Base-by-base conservation (phyloP, 768 basidiomycete genomes). In the Pleurotus salmoneostramineus region DNA sequence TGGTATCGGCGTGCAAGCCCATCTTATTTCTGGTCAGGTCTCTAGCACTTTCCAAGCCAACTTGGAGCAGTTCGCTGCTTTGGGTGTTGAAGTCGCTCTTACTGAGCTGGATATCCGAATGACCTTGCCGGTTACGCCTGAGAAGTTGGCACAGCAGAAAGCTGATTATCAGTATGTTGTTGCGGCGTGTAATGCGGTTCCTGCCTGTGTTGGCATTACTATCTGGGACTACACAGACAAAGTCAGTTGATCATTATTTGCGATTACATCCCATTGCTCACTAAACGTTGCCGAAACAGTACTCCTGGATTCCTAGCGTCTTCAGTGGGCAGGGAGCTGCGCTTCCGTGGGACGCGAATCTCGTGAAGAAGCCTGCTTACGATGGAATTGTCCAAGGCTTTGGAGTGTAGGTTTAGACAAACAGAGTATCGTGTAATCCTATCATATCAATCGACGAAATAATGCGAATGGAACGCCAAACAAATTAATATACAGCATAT, bases 101-200 rank as follows among this genome's bases (percentile, higher is more conserved):
- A 88, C 87, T 2, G 87, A 87, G 65, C 77, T 88, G 49, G 86
- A 88, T 64, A 83, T 83, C 63, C 76, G 85, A 50, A 83, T 85
- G 75, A 75, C 74, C 6, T 71, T 82, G 8, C 85, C 84, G 11
- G 75, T 71, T 10, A 83, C 82, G 2, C 61, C 67, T 6, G 78
- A 77, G 0, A 70, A 78, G 35, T 72, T 82, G 34, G 72, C 69
- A 33, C 83, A 85, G 64, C 84, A 88, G 64, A 72, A 78, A 64
- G 72, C 69, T 59, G 85, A 88, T 65, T 88, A 85, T 62, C 69
- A 77, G 67, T 76, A 73, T 31, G 79, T 86, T 45, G 75, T 87
- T 55, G 58, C 68, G n/a, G 80, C 83, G 10, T 88, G 86, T 65
- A 74, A 77, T 60, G 71, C 71, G 33, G 71, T 78, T 5, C 48